phyloP scores from a whole-genome alignment of 768 basidiomycete genomes.

The Cyathus striatus region DNA sequence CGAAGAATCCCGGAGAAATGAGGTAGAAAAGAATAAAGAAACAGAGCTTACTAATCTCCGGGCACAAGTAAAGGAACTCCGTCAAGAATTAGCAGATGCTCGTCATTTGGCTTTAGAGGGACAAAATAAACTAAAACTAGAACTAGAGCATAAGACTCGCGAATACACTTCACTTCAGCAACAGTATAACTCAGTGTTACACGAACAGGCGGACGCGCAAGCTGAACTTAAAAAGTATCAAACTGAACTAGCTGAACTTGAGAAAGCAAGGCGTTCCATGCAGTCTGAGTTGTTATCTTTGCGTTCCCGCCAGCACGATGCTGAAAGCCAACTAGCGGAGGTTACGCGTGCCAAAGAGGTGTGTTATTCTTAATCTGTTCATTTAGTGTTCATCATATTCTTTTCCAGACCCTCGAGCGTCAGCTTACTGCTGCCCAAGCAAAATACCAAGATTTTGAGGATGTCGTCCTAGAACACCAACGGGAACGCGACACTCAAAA shows the following conservation, averaged over 20 bases:
- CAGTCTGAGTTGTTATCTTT: conserved; percentile 72
- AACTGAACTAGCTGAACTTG: conserved; percentile 46
- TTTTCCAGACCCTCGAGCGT: conserved; percentile 62
- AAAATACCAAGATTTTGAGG: conserved; percentile 85
- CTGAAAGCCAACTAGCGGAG: conserved; percentile 60
- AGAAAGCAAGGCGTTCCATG: conserved; percentile 60
- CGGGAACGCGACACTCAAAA: conserved; percentile 73
- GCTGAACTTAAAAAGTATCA: conserved; percentile 45
- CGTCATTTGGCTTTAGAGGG: conserved; percentile 57
- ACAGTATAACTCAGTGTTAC: conserved; percentile 60
- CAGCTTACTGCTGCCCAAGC: conserved; percentile 67
- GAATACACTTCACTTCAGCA: conserved; percentile 58
- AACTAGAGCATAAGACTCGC: conserved; percentile 59
- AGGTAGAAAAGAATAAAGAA: conserved; percentile 86
- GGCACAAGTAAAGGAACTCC: conserved; percentile 51
- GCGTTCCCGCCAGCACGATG: conserved; percentile 64
- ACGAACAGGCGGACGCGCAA: conserved; percentile 50
- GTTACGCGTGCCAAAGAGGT: conserved; percentile 72
- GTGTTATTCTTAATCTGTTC: conserved; percentile 10
- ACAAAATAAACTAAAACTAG: conserved; percentile 71
- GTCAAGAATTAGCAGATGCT: conserved; percentile 62
- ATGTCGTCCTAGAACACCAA: conserved; percentile 78
- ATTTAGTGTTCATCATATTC: background rate
- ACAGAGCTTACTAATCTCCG: conserved; percentile 75
- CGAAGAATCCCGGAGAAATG: conserved; percentile 78